phyloP scores from a whole-genome alignment of 768 basidiomycete genomes.

The Kwoniella sp. region DNA sequence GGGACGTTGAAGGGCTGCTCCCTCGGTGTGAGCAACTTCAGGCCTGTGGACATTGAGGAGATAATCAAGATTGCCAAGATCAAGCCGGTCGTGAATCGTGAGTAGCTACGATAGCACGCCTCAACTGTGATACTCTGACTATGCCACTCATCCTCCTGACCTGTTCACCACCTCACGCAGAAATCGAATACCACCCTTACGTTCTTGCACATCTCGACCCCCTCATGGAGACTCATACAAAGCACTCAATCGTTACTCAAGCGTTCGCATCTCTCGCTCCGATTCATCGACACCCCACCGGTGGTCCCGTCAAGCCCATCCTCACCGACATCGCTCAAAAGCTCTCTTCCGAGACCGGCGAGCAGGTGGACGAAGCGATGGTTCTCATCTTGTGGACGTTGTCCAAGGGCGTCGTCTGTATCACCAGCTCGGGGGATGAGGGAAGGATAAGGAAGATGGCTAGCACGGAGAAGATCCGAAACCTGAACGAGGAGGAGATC shows the following conservation, averaged over 20 bases:
- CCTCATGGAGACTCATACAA: constrained; percentile 35
- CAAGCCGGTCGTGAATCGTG: constrained; percentile 53
- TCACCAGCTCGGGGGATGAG: constrained; percentile 38
- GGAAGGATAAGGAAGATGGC: constrained; percentile 41
- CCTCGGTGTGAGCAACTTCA: constrained; percentile 51
- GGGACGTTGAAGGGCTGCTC: constrained; percentile 25
- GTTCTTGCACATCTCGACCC: constrained; percentile 46
- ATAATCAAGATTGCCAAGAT: constrained; percentile 41
- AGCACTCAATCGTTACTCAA: constrained; percentile 48
- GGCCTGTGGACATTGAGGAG: constrained; percentile 47
- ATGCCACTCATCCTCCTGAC: not conserved
- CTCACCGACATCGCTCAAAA: constrained; percentile 41
- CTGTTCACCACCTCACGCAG: no score
- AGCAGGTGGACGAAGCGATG: constrained; percentile 36
- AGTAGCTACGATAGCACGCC: not conserved
- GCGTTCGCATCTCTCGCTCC: constrained; percentile 51
- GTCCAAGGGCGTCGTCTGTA: constrained; percentile 44
- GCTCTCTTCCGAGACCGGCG: constrained; percentile 31
- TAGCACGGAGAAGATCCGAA: constrained; percentile 22
- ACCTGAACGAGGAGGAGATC: constrained; percentile 49
- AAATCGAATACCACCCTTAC: constrained; percentile 53
- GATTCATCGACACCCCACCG: constrained; percentile 41
- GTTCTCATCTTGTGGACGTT: constrained; percentile 53
- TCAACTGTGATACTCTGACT: no score
- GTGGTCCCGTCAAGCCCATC: constrained; percentile 46